Percentiles rank a stretch among this genome's conserved stretches.
phyloP scores from a whole-genome alignment of 1,139 yeast species.

The Suhomyces bolitotheri region DNA sequence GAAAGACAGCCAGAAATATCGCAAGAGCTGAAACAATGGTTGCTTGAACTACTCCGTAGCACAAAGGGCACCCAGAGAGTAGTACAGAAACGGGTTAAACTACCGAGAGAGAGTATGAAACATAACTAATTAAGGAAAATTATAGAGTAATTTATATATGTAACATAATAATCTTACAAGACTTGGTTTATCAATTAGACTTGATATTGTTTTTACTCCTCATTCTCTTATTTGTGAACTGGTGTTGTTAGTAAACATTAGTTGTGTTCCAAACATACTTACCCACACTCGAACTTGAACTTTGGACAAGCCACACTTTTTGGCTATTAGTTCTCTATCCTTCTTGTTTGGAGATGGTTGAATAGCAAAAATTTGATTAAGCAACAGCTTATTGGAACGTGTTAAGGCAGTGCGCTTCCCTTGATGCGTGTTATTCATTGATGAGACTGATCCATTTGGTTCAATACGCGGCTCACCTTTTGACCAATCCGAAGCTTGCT shows the following conservation, averaged over 20 bases:
- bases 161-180: too few relatives aligned
- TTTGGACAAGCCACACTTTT: slow-evolving; percentile 26
- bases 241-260: slow-evolving; percentile 12
- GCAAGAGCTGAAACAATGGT: slow-evolving; percentile 9
- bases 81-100: slow-evolving; percentile 4
- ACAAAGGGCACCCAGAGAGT: slow-evolving; percentile 10
- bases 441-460: too few relatives aligned
- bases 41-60: slow-evolving; percentile 7
- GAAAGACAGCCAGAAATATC: slow-evolving; percentile 7
- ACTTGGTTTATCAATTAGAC: background rate
- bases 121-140: too few relatives aligned
- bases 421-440: too few relatives aligned
- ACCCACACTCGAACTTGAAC: slow-evolving; percentile 37
- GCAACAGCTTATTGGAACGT: too few relatives aligned
- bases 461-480: too few relatives aligned
- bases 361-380: slow-evolving; percentile 17
- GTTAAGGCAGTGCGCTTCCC: too few relatives aligned
- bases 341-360: slow-evolving; percentile 24
- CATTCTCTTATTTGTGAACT: slow-evolving; percentile 32
- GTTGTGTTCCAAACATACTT: slow-evolving; percentile 13
- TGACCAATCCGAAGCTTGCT: too few relatives aligned
- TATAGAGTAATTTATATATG: too few relatives aligned
- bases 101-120: slow-evolving; percentile 2
- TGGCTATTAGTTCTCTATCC: slow-evolving; percentile 31
- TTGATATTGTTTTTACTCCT: background rate